Conservation (phyloP, 2,329 filamentous ascomycete genomes). For the Colletotrichum spaethianum region DNA sequence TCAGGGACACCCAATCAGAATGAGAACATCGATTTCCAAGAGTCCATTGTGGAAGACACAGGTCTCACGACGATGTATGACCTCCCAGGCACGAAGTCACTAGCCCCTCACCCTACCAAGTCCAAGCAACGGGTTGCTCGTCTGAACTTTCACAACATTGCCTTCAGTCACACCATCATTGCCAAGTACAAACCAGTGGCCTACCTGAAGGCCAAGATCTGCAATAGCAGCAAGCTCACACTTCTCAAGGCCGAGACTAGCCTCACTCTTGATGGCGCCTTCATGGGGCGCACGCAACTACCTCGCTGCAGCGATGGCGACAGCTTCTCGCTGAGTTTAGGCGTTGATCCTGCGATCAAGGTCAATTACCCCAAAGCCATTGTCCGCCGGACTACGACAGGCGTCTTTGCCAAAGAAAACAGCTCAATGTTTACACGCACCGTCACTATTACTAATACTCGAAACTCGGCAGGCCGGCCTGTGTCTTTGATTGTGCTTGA, state of each 20-base stretch:
- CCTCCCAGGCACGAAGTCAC: conserved; percentile 69
- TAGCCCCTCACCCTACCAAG: conserved; percentile 64
- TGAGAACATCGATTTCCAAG: conserved; percentile 60
- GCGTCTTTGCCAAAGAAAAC: conserved; percentile 69
- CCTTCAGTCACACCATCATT: conserved; percentile 71
- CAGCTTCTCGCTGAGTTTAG: conserved; percentile 66
- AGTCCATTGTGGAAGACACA: conserved; percentile 70
- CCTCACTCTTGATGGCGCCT: conserved; percentile 74
- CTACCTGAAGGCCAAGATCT: conserved; percentile 71
- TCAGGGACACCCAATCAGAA: conserved; percentile 22
- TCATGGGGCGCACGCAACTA: conserved; percentile 70
- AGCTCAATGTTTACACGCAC: conserved; percentile 64
- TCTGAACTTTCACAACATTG: conserved; percentile 63
- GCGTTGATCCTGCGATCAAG: conserved; percentile 71
- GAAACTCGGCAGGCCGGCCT: conserved; percentile 52
- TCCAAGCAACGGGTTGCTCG: conserved; percentile 74
- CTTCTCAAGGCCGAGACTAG: conserved; percentile 69
- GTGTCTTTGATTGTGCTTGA: conserved; percentile 69
- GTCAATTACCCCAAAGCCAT: conserved; percentile 71
- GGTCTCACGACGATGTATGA: conserved; percentile 75
- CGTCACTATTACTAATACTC: conserved; percentile 66
- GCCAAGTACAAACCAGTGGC: conserved; percentile 73
- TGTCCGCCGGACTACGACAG: conserved; percentile 64
- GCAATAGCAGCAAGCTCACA: conserved; percentile 69
- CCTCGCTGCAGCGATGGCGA: conserved; percentile 70